Conservation (phyloP, 495 filamentous ascomycete genomes). For the Penicillium desertorum region DNA sequence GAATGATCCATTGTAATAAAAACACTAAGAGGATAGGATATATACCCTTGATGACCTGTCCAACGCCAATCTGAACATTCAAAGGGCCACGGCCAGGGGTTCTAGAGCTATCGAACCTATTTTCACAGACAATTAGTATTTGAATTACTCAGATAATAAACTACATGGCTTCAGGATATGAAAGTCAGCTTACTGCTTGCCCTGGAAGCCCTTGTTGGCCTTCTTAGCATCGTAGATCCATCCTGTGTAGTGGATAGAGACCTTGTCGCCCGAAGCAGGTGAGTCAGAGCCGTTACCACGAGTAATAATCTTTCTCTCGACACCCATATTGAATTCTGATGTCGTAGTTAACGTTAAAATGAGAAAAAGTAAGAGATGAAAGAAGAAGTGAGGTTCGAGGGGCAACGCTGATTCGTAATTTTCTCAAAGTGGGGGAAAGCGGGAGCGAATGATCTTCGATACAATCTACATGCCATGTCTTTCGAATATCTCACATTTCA, state of each 20-base stretch:
- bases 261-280: conserved; percentile 61
- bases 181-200: conserved; percentile 46
- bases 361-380: not conserved
- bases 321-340: conserved; percentile 51
- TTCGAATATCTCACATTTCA: not conserved
- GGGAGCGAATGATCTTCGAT: not conserved
- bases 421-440: conserved; percentile 4
- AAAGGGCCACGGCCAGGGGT: conserved; percentile 59
- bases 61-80: conserved; percentile 65
- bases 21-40: conserved; percentile 15
- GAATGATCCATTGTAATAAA: not conserved
- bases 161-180: not conserved
- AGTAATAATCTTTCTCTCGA: conserved; percentile 44
- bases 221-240: conserved; percentile 66
- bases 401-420: conserved; percentile 13
- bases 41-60: conserved; percentile 76
- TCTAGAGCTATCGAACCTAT: conserved; percentile 78
- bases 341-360: not conserved
- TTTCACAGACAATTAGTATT: conserved; percentile 10
- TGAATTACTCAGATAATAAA: not conserved
- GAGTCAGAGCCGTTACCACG: conserved; percentile 54
- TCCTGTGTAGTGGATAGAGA: conserved; percentile 82
- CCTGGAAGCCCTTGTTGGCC: conserved; percentile 46
- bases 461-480: not conserved
- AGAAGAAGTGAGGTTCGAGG: conserved; percentile 3